These are phyloP conservation scores for Plectosphaerella sp. DNA, from an alignment of 2,329 filamentous ascomycete genomes.

Conservation along the genomic window DNA sequence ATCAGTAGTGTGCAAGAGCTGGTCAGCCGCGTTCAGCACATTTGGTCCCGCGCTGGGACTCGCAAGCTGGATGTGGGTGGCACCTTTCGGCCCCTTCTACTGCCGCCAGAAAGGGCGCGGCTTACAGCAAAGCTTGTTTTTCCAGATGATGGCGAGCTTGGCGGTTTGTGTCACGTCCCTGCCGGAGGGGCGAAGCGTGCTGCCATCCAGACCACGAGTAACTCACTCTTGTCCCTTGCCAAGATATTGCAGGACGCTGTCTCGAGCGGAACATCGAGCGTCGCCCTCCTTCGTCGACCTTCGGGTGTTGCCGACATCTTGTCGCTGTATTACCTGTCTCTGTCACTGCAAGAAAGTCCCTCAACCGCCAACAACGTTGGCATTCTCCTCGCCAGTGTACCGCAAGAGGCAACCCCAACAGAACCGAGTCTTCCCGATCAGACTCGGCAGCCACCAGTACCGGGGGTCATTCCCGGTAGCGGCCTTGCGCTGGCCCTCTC, in stretches of 20 bases:
- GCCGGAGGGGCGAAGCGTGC: slow-evolving; percentile 70
- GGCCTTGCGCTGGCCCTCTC: slow-evolving; percentile 82
- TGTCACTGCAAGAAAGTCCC: slow-evolving; percentile 91
- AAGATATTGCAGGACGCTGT: slow-evolving; percentile 98
- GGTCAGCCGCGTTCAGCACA: slow-evolving; percentile 71
- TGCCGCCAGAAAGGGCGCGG: slow-evolving; percentile 79
- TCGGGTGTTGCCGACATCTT: slow-evolving; percentile 88
- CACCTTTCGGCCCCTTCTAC: slow-evolving; percentile 57
- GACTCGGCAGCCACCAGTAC: slow-evolving; percentile 44
- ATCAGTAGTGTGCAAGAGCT: slow-evolving; percentile 70
- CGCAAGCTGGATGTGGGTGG: slow-evolving; percentile 19
- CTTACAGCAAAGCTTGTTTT: slow-evolving; percentile 83
- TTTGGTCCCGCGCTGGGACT: slow-evolving; percentile 42
- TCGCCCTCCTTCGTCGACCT: slow-evolving; percentile 53
- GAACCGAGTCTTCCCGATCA: slow-evolving; percentile 1
- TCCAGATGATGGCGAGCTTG: slow-evolving; percentile 66
- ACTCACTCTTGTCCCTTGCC: slow-evolving; percentile 86
- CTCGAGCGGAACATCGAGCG: slow-evolving; percentile 62
- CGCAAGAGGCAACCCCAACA: slow-evolving; percentile 44
- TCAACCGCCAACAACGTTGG: slow-evolving; percentile 98
- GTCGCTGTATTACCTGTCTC: slow-evolving; percentile 88
- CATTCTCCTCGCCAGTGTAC: slow-evolving; percentile 91
- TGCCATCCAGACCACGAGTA: slow-evolving; percentile 89
- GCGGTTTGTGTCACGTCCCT: slow-evolving; percentile 69
- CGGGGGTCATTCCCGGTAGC: slow-evolving; percentile 79